Evolutionary conservation across 192 early-diverging fungal genomes (phyloP), one percentile per base, ranked within the genome.

Genomic region (Podila minutissima): DNA sequence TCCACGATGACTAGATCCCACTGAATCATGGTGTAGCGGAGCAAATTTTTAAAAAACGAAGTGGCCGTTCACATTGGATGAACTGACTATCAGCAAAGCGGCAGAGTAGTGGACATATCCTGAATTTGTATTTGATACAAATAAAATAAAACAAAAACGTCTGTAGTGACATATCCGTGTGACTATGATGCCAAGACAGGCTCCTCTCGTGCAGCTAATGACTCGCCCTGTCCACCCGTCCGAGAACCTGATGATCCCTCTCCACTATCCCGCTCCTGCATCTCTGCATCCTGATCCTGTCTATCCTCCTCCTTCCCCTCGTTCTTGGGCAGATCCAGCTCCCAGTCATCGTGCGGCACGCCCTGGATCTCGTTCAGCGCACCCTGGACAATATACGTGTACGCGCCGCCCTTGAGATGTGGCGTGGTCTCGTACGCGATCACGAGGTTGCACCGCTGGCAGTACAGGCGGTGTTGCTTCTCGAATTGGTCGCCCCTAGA

Each of bases 381-480:
- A 31, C 87, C 86, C 49, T 90, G 86, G 26, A 88, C 74, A 59
- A 90, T 82, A 75, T 90, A 90, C 12, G 89, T 90, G 55, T 86
- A 88, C 6, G 77, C 78, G 3, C 89, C 89, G 19, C 68, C 62
- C 61, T 88, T 88, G 5, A 86, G 69, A 60, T 83, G 71, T 11
- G 75, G 75, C 13, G 79, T 87, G 19, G 83, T 83, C 75, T 90
- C 89, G 67, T 90, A 90, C 17, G 86, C 89, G 61, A 90, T 81
- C 19, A 86, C 35, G 31, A 88, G 62, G 51, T 76, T 83, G 62
- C 89, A 90, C 53, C 89, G 68, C 78, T 77, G 69, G 63, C 70
- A 81, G 17, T 74, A 55, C 32, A 82, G 53, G 9, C 79, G 51
- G 68, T 83, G 71, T 50, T 83, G 74, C 19, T 83, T 85, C 62